These are phyloP conservation scores for Cladosporium phlei DNA, from an alignment of 2,329 filamentous ascomycete genomes.

Conservation along the genomic window DNA sequence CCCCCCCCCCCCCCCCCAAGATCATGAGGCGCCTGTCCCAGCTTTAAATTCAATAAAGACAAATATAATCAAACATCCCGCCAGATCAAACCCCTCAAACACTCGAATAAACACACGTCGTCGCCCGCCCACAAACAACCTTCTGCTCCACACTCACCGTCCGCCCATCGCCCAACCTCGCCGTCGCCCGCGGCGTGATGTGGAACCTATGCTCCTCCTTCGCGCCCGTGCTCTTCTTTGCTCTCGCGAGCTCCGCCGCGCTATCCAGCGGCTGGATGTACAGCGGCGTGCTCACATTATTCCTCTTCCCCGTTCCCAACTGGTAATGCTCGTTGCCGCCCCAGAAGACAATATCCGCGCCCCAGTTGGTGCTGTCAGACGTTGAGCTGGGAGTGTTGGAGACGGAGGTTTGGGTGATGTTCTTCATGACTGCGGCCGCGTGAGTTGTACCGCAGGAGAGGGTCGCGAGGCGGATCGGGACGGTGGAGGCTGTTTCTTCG, in stretches of 20 bases:
- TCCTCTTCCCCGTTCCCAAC: slow-evolving; percentile 83
- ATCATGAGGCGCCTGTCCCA: too few relatives aligned
- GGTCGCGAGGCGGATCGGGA: slow-evolving; percentile 71
- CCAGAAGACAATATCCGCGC: slow-evolving; percentile 86
- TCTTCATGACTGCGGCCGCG: slow-evolving; percentile 75
- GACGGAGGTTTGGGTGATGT: slow-evolving; percentile 56
- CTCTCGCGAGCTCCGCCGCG: slow-evolving; percentile 56
- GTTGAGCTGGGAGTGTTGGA: slow-evolving; percentile 44
- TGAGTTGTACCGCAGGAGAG: slow-evolving; percentile 77
- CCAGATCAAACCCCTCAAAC: not conserved
- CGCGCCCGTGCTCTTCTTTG: slow-evolving; percentile 53
- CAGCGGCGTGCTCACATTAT: slow-evolving; percentile 67
- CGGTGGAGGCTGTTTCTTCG: slow-evolving; percentile 60
- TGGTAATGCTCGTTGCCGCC: slow-evolving; percentile 93
- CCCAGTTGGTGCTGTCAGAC: slow-evolving; percentile 73
- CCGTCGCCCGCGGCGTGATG: slow-evolving; percentile 70
- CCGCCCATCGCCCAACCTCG: slow-evolving; percentile 60
- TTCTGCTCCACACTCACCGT: slow-evolving; percentile 76
- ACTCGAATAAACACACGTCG: slow-evolving; percentile 75
- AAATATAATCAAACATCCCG: too few relatives aligned
- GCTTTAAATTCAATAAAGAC: too few relatives aligned
- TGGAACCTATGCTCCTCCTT: slow-evolving; percentile 71
- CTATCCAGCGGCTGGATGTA: slow-evolving; percentile 75
- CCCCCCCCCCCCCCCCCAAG: too few relatives aligned
- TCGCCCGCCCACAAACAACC: slow-evolving; percentile 77